A percentile compares a stretch with the other conserved stretches of the same genome.
Conservation (phyloP, 768 basidiomycete species). For the Mycena venus region DNA sequence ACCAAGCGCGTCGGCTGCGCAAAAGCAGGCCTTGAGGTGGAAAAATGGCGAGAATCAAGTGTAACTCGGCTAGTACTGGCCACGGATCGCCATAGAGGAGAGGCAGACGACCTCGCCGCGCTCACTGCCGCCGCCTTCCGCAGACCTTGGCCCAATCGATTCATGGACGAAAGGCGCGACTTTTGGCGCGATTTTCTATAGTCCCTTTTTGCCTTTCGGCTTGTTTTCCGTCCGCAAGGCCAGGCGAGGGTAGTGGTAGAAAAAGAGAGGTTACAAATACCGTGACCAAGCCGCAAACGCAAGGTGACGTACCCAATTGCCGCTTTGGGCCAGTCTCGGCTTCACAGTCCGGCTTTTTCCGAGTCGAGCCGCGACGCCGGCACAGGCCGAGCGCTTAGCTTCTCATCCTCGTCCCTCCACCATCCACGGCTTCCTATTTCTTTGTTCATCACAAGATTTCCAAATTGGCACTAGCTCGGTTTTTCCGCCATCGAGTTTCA, state of each 20-base stretch:
- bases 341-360: not conserved
- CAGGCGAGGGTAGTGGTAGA: not conserved
- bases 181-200: constrained; percentile 2
- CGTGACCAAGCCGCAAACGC: constrained; percentile 6
- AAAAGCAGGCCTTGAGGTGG: constrained; percentile 35
- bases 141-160: constrained; percentile 22
- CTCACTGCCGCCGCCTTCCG: constrained; percentile 14
- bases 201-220: not conserved
- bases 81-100: constrained; percentile 13
- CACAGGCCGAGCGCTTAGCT: no score
- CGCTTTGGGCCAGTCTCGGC: not conserved
- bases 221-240: not conserved
- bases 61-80: constrained; percentile 30
- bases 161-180: constrained; percentile 25
- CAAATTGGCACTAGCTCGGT: no score
- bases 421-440: no score
- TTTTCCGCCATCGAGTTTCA: no score
- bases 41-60: constrained; percentile 39
- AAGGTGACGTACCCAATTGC: not conserved
- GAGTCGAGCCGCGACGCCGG: not conserved
- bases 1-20: constrained; percentile 48
- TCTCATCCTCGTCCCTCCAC: no score
- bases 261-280: not conserved
- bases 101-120: not conserved
- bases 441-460: no score